These are phyloP conservation scores for Didymella pinodella DNA, from an alignment of 2,329 filamentous ascomycete genomes.

Conservation along the genomic window DNA sequence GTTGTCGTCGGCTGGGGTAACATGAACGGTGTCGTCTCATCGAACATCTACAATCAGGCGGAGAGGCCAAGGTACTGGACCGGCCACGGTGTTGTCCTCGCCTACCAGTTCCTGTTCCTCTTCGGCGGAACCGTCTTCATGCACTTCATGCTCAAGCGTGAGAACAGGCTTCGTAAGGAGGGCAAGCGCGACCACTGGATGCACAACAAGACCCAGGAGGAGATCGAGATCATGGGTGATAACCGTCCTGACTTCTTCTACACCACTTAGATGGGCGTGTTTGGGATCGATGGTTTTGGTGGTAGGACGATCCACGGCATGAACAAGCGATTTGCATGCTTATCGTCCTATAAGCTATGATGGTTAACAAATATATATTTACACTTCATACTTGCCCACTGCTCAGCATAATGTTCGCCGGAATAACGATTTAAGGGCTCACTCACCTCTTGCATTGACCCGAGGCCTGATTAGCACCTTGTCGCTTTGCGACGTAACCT, in stretches of 20 bases:
- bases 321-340: not conserved
- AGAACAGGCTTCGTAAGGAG: conserved; percentile 71
- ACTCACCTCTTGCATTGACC: not conserved
- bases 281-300: not conserved
- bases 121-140: conserved; percentile 74
- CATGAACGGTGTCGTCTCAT: conserved; percentile 83
- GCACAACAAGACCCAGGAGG: conserved; percentile 68
- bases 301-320: not conserved
- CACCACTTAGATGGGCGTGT: conserved; percentile 57
- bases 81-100: conserved; percentile 79
- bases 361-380: conserved; percentile 6
- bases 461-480: not conserved
- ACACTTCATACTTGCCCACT: not conserved
- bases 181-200: conserved; percentile 73
- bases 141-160: conserved; percentile 67
- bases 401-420: not conserved
- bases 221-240: conserved; percentile 75
- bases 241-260: conserved; percentile 74
- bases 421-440: not conserved
- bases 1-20: conserved; percentile 93
- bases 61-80: conserved; percentile 71
- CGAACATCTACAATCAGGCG: conserved; percentile 75
- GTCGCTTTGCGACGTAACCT: too few species aligned
- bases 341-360: conserved; percentile 11
- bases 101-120: conserved; percentile 75